These are phyloP conservation scores for Sicyos baderoa DNA, from an alignment of 306 rosid genomes.

Conservation along the genomic window DNA sequence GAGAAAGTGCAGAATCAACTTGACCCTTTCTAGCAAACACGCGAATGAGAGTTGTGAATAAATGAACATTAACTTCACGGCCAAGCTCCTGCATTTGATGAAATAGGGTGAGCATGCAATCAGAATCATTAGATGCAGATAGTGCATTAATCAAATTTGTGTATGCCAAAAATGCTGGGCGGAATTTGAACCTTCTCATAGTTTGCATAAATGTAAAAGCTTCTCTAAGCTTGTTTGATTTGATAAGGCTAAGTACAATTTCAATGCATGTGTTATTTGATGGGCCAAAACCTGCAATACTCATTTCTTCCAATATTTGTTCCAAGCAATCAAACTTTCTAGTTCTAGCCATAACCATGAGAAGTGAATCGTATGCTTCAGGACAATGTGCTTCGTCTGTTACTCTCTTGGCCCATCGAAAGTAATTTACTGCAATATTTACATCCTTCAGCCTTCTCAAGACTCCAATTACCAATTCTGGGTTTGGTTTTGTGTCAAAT, in stretches of 20 bases:
- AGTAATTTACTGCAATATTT: constrained; percentile 49
- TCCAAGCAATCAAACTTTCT: constrained; percentile 52
- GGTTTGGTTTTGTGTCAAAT: constrained; percentile 47
- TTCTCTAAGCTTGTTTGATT: constrained; percentile 44
- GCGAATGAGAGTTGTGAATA: constrained; percentile 83
- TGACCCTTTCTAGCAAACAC: constrained; percentile 66
- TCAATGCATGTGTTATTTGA: constrained; percentile 45
- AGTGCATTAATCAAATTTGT: constrained; percentile 78
- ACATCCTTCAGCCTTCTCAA: constrained; percentile 66
- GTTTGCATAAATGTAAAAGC: constrained; percentile 57
- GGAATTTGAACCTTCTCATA: constrained; percentile 89
- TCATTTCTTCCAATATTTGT: constrained; percentile 78
- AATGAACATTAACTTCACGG: constrained; percentile 64
- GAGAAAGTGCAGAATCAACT: constrained; percentile 80
- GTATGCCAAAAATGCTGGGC: constrained; percentile 86
- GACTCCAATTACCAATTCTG: constrained; percentile 68
- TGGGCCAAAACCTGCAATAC: constrained; percentile 76
- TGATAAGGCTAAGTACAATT: constrained; percentile 47
- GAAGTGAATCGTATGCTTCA: constrained; percentile 66
- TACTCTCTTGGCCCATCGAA: constrained; percentile 71
- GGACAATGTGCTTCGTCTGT: constrained; percentile 50
- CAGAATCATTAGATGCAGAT: constrained; percentile 42
- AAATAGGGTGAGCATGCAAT: constrained; percentile 57
- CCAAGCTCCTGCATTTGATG: constrained; percentile 94
- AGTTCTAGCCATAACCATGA: constrained; percentile 69